Evolutionary conservation across 352 stramenopile genomes (phyloP).

Genomic region (Phytophthora pisi): DNA sequence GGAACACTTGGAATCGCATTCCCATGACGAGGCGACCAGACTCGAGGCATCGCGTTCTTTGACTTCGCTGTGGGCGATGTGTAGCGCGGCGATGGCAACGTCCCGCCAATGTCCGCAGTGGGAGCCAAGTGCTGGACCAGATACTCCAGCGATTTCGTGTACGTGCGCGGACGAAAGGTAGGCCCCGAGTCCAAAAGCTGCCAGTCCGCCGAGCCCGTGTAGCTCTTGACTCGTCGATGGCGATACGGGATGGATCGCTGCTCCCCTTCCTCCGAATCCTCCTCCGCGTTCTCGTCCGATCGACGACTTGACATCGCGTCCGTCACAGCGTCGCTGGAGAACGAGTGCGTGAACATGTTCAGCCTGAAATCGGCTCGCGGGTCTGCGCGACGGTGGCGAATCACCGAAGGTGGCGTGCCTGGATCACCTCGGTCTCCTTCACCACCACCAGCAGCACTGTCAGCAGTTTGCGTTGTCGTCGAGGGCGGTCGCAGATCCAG

Average conservation of each 20-base stretch:
- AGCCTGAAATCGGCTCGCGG: slow-evolving; percentile 26
- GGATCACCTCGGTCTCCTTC: slow-evolving; percentile 3
- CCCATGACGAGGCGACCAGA: slow-evolving; percentile 73
- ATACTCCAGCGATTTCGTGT: slow-evolving; percentile 83
- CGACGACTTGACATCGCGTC: slow-evolving; percentile 53
- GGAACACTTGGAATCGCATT: slow-evolving; percentile 39
- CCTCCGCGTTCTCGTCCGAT: slow-evolving; percentile 34
- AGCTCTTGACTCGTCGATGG: slow-evolving; percentile 63
- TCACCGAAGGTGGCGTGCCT: slow-evolving; percentile 26
- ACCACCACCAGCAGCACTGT: background rate
- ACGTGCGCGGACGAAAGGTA: slow-evolving; percentile 55
- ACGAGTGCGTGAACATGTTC: slow-evolving; percentile 32
- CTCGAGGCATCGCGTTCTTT: slow-evolving; percentile 55
- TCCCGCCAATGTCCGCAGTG: slow-evolving; percentile 35
- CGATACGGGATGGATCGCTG: slow-evolving; percentile 17
- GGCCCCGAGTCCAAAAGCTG: slow-evolving; percentile 23
- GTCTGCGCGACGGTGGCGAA: slow-evolving; percentile 30
- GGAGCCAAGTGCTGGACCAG: slow-evolving; percentile 81
- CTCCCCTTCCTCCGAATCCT: slow-evolving; percentile 9
- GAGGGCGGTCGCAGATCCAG: slow-evolving; percentile 29
- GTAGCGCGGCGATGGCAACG: slow-evolving; percentile 41
- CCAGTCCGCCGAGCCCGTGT: slow-evolving; percentile 40
- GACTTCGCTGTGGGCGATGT: slow-evolving; percentile 53
- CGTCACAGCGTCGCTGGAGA: slow-evolving; percentile 35
- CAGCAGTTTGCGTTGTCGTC: slow-evolving; percentile 19